Base-by-base conservation (phyloP, 768 basidiomycete genomes). In the Lactarius quietus region DNA sequence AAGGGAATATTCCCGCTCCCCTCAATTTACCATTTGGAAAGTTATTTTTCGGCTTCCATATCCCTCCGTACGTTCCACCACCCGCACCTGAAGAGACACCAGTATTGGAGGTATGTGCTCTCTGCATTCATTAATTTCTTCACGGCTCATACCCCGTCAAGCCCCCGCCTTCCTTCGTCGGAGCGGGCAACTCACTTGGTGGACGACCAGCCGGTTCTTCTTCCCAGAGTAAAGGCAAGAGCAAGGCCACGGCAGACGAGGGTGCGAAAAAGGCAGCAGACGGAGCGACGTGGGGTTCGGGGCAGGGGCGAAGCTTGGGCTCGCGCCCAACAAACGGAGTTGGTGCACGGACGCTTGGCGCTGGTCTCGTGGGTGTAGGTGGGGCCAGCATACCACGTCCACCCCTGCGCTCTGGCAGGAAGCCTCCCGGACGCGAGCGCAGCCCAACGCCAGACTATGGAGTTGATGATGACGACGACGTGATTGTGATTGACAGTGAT, bases 41-140 rank as follows among this genome's bases (percentile, higher is more conserved):
- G 69, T 81, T 99, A 23, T 99, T 99, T 81, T 98, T 99, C 72
- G 97, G 97, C 12, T 99, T 89, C 78, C 90, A 91, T 65, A 84
- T 92, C 63, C 78, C 84, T 2, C 80, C 89, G 1, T 92, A 92
- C 73, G 80, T 77, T 3, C 85, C 86, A 8, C 83, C 86, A 2
- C 57, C 69, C 3, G n/a, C 65, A 33, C 61, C 57, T 17, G 65
- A 70, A 3, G 48, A 71, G 0, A 54, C 63, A 17, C 29, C 58
- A 10, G 48, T 57, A 3, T 45, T 61, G 3, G 62, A 71, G 66
- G 75, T 75, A 70, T 43, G 61, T 52, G 2, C 28, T 38, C 45
- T 15, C 20, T 23, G 14, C 26, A 20, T 59, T 35, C 28, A 29
- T 5, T 29, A 35, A 56, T 65, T 43, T 15, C 33, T 18, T 18